Conservation (phyloP, 768 basidiomycete species). For the Baorangia bicolor region DNA sequence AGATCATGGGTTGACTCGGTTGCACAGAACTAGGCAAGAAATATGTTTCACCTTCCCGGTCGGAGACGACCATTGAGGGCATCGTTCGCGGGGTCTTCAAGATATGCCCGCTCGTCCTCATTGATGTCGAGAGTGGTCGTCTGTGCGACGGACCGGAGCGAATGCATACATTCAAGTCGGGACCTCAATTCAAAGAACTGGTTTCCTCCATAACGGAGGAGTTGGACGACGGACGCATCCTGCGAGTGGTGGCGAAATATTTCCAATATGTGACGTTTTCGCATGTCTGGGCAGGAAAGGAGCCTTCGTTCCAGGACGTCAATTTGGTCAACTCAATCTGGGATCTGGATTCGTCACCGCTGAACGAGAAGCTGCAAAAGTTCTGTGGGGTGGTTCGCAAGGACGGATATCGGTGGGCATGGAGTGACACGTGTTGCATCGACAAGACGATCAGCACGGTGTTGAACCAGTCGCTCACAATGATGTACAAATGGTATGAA, state of each 20-base stretch:
- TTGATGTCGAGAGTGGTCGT: too few relatives aligned
- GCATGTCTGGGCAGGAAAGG: constrained; percentile 11
- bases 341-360: background rate
- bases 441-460: constrained; percentile 7
- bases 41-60: background rate
- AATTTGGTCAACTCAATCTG: background rate
- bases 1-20: background rate
- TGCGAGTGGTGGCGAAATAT: background rate
- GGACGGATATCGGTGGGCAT: constrained; percentile 12
- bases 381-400: constrained; percentile 8
- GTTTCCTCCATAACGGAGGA: constrained; percentile 4
- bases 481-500: too few relatives aligned
- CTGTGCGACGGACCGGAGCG: background rate
- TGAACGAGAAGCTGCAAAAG: constrained; percentile 2
- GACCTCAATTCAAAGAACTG: background rate
- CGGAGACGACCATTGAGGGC: background rate
- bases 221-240: constrained; percentile 1
- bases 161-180: background rate
- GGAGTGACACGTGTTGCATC: constrained; percentile 14
- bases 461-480: constrained; percentile 5
- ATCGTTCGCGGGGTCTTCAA: too few relatives aligned
- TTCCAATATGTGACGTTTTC: constrained; percentile 14
- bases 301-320: constrained; percentile 9
- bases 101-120: too few relatives aligned
- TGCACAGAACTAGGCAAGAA: background rate